Conservation (phyloP, 2,329 filamentous ascomycete genomes). For the Phaeoacremonium minimum region DNA sequence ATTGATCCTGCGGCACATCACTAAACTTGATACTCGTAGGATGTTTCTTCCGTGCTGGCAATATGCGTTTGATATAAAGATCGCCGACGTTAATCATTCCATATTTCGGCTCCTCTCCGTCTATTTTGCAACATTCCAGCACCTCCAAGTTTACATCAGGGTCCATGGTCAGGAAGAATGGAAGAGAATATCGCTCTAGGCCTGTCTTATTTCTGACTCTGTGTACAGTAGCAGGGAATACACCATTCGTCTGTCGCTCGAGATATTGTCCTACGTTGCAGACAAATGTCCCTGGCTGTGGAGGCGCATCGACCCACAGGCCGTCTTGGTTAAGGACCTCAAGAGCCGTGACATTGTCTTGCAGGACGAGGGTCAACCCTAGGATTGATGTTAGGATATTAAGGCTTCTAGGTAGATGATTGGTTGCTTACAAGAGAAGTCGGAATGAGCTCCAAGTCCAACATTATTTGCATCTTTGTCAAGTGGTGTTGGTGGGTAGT, state of each 20-base stretch:
- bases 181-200: slow-evolving; percentile 30
- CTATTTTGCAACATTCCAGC: slow-evolving; percentile 14
- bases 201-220: slow-evolving; percentile 31
- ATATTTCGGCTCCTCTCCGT: slow-evolving; percentile 14
- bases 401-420: too few species aligned
- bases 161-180: slow-evolving; percentile 27
- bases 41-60: slow-evolving; percentile 28
- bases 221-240: slow-evolving; percentile 32
- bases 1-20: slow-evolving; percentile 25
- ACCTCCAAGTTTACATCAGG: slow-evolving; percentile 18
- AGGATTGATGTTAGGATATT: neutral
- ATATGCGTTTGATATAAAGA: slow-evolving; percentile 23
- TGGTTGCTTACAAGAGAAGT: slow-evolving; percentile 27
- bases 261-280: slow-evolving; percentile 35
- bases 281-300: slow-evolving; percentile 27
- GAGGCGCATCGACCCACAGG: slow-evolving; percentile 30
- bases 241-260: slow-evolving; percentile 32
- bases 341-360: slow-evolving; percentile 21
- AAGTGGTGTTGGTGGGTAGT: slow-evolving; percentile 28
- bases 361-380: slow-evolving; percentile 31
- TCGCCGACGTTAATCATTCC: slow-evolving; percentile 22
- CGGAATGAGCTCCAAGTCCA: slow-evolving; percentile 33
- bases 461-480: slow-evolving; percentile 19
- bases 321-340: slow-evolving; percentile 36
- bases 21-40: slow-evolving; percentile 28